Evolutionary conservation across 345 rosid genomes (phyloP).

Genomic region (Ceriops decandra): DNA sequence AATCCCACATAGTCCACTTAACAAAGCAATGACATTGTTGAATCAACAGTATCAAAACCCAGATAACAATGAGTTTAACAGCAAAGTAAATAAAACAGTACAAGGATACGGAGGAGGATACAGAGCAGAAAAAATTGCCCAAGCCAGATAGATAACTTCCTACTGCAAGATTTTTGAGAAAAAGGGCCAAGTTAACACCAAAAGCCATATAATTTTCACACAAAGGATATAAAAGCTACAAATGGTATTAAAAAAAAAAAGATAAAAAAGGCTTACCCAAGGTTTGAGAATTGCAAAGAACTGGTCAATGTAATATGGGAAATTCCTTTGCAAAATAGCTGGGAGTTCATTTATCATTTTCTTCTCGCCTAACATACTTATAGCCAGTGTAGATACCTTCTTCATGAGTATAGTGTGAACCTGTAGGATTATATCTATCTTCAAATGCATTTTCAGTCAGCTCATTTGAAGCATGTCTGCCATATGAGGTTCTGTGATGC

Average conservation of each 20-base stretch:
- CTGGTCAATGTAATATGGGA: slow-evolving; percentile 5
- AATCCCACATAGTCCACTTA: neutral
- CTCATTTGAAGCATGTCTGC: slow-evolving; percentile 24
- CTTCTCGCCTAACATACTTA: slow-evolving; percentile 15
- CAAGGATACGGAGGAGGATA: slow-evolving; percentile 97
- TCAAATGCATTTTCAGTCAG: slow-evolving; percentile 42
- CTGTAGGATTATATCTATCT: slow-evolving; percentile 77
- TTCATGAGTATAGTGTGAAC: slow-evolving; percentile 35
- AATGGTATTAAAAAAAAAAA: too few species aligned
- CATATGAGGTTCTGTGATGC: slow-evolving; percentile 20
- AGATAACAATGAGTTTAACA: neutral
- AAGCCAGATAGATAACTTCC: slow-evolving; percentile 55
- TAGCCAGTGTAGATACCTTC: slow-evolving; percentile 17
- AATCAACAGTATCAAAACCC: neutral
- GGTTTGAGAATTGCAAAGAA: slow-evolving; percentile 1
- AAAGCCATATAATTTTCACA: slow-evolving; percentile 13
- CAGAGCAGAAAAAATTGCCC: slow-evolving; percentile 52
- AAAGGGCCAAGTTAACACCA: slow-evolving; percentile 22
- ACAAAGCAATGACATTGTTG: neutral
- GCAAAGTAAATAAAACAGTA: slow-evolving; percentile 7
- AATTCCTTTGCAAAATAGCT: slow-evolving; percentile 15
- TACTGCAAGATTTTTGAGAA: slow-evolving; percentile 57
- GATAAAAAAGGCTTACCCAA: slow-evolving; percentile 25
- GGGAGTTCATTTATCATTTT: slow-evolving; percentile 14
- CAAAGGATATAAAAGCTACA: neutral